Conservation (phyloP, 345 rosid species). For the Camelina hispida region DNA sequence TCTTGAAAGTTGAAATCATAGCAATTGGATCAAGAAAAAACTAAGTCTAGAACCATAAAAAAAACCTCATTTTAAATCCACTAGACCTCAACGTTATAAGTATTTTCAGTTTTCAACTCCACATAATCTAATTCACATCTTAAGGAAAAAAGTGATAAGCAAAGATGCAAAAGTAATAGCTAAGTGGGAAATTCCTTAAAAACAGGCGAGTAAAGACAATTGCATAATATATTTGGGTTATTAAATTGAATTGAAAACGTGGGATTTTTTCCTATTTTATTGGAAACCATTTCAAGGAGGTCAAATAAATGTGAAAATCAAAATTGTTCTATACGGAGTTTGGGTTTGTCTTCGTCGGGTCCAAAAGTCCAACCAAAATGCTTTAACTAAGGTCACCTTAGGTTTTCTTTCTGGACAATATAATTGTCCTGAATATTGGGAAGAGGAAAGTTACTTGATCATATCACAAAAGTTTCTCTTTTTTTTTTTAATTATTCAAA, state of each 20-base stretch:
- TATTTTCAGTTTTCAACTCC: slow-evolving; percentile 1
- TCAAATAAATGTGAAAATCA: slow-evolving; percentile 20
- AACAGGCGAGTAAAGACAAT: slow-evolving; percentile 4
- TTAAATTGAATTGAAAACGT: slow-evolving; percentile 36
- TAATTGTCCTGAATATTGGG: slow-evolving; percentile 5
- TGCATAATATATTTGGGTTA: neutral
- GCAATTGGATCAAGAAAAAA: neutral
- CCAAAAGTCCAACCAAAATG: neutral
- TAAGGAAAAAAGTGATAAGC: neutral
- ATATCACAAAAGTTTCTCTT: neutral
- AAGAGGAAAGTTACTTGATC: neutral
- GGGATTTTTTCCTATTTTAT: slow-evolving; percentile 18
- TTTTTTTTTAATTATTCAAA: no score
- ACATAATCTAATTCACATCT: neutral
- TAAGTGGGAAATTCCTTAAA: slow-evolving; percentile 16
- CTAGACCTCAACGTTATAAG: neutral
- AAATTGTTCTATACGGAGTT: neutral
- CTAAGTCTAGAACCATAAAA: neutral
- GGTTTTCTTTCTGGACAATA: neutral
- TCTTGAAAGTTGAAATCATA: neutral
- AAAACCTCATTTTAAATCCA: no score
- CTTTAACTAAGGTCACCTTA: neutral
- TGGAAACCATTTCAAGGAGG: slow-evolving; percentile 16
- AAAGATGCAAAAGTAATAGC: neutral
- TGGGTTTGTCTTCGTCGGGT: slow-evolving; percentile 10